Conservation (phyloP, 352 stramenopile genomes). For the Aphanomyces euteiches region DNA sequence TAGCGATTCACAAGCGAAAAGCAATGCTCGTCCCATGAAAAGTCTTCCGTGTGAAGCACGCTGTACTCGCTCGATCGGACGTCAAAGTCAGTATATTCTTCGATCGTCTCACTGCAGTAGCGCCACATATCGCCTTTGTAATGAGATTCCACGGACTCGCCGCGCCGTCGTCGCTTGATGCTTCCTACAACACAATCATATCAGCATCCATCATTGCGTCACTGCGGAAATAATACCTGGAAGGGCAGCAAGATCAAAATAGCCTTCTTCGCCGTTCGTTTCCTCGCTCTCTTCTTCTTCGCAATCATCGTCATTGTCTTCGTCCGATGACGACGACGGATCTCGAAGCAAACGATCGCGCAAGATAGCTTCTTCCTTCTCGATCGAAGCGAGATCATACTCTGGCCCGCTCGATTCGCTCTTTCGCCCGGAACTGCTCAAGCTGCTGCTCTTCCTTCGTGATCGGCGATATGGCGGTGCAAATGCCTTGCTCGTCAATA, state of each 20-base stretch:
- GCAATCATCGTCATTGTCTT: conserved; percentile 27
- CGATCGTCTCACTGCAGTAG: conserved; percentile 75
- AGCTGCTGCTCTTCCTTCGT: conserved; percentile 27
- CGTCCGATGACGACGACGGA: neutral
- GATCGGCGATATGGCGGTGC: conserved; percentile 21
- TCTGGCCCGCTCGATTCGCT: conserved; percentile 52
- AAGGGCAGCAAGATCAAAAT: conserved; percentile 30
- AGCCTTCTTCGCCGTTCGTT: conserved; percentile 40
- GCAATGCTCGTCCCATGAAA: conserved; percentile 86
- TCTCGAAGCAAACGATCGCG: conserved; percentile 56
- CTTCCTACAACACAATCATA: conserved; percentile 36
- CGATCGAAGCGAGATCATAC: conserved; percentile 64
- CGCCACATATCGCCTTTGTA: conserved; percentile 66
- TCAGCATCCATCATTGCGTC: conserved; percentile 33
- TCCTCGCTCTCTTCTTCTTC: conserved; percentile 51
- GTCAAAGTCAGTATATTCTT: conserved; percentile 83
- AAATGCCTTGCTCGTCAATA: conserved; percentile 38
- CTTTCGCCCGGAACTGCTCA: conserved; percentile 28
- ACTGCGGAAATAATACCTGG: conserved; percentile 19
- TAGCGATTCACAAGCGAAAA: conserved; percentile 83
- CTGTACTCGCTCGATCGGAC: conserved; percentile 74
- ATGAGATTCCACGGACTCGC: conserved; percentile 15
- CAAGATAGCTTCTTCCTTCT: conserved; percentile 67
- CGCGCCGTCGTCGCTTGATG: conserved; percentile 32
- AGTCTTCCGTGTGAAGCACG: conserved; percentile 84